Base-by-base conservation (phyloP, 306 rosid species). In the Mucuna pruriens region DNA sequence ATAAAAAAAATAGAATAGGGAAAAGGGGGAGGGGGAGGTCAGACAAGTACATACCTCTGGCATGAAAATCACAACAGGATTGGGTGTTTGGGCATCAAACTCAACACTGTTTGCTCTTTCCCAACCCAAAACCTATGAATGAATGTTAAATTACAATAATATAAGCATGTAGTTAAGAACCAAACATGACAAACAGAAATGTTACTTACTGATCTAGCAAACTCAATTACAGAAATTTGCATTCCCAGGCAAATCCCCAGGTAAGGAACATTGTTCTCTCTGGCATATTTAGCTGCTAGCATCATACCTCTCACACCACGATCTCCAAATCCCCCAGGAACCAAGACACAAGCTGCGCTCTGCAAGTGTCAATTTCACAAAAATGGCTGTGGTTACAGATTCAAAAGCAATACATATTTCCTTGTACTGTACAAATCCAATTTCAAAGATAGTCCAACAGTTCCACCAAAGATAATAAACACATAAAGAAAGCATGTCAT, bases 281-380 rank as follows among this genome's bases (percentile, higher is more conserved):
- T 89, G 74, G 99, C 98, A 89, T 95, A 95, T 78, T 95, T 89
- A 52, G 99, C 98, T 81, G 99, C 99, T 77, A 93, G 90, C 76
- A 95, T 87, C 99, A 95, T 95, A 52, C 99, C 99, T 71, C 76
- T 84, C 76, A 95, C 98, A 22, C 99, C 97, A 71, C 99, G 99
- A 85, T 95, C 98, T 79, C 99, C 99, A 90, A 95, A 95, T 75
- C 99, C 99, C 80, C 99, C 99, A 17, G 99, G 99, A 88, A 95
- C 97, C 91, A 95, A 83, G 76, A 95, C 93, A 62, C 99, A 95
- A 36, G 93, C 91, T 42, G 99, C 99, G 64, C 85, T 85, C 99
- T 95, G 91, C 81, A 83, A 71, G 83, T 67, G 52, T 22, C 69
- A 83, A 61, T 68, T 33, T 82, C 64, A 54, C 69, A 74, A 40